Base-by-base conservation (phyloP, 1,139 yeast species). In the Geotrichum macrosporum region DNA sequence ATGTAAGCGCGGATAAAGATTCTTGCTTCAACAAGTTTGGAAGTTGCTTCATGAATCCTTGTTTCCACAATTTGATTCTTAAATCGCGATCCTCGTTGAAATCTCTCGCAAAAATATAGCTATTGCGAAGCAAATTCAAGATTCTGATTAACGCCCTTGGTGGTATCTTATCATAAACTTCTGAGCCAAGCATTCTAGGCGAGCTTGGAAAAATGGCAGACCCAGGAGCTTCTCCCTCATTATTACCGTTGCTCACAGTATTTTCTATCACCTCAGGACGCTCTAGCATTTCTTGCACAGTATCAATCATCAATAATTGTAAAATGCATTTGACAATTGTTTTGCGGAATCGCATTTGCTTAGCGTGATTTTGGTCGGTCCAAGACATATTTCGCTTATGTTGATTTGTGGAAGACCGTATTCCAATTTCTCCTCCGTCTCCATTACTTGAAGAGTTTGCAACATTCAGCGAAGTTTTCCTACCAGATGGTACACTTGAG, bases 1-100 rank as follows among this genome's bases (percentile, higher is more conserved):
- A 84, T 1, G 88, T 95, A 1, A 95, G 92, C 1, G 95, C 84
- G 0, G 96, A 80, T 19, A 88, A 80, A 0, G 94, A 81, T 65
- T 94, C 98, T 66, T 94, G 98, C 58, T 86, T 85, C 57, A 89
- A 71, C 57, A 94, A 70, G 60, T 92, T 94, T 19, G 99, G 98
- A 52, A 89, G 74, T 61, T 92, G 84, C 60, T 87, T 95, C 68
- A 89, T 92, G 31, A 88, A 81, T 2, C 96, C 96, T 8, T 94
- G 87, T 60, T 87, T 85, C 82, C 94, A 89, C 42, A 94, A 72
- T 54, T 94, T 73, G 18, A 85, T 84, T 55, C 99, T 73, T 55
- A 92, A 72, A 49, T 87, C 92, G 62, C 84, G 83, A 65, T 94
- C 88, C 53, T 82, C 92, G 64, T 94, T 94, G 72, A 94, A 94